Evolutionary conservation across 768 basidiomycete genomes (phyloP), one percentile per base, ranked within the genome.

Genomic region (Leucocoprinus leucothites): DNA sequence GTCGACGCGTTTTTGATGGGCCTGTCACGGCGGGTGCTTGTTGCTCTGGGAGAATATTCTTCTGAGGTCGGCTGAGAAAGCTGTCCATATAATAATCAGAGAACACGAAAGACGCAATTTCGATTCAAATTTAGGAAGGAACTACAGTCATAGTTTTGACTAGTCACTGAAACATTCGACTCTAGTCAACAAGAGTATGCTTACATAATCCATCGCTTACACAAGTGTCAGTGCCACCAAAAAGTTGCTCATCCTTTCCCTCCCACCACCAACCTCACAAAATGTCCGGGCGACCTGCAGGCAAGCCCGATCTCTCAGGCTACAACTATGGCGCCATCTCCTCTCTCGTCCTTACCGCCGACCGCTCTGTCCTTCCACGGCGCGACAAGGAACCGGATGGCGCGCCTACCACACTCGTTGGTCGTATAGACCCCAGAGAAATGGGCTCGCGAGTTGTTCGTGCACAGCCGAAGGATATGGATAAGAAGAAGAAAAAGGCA

Each of bases 291-390:
- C 65, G 65, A 62, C 36, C 67, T 42, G 25, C 67, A 42, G 73
- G 69, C 65, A 90, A 87, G 74, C 86, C 83, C 50, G 92, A 96
- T 71, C 72, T 91, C 63, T 93, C 91, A 58, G 86, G 85, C 42
- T 98, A 94, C 83, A 97, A 97, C 77, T 98, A 98, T 80, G 86
- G 89, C 44, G 91, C 91, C 52, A 95, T 98, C 66, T 93, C 93
- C 25, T 94, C 92, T 19, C 82, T 98, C 42, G 96, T 98, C 43
- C 79, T 98, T 65, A 94, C 91, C n/a, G 92, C 96, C 11, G 89
- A 92, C 73, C 78, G 86, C 51, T 88, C 89, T 49, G 81, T 79
- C 1, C 73, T 93, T 48, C 91, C 91, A 18, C 81, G 93, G 45
- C 80, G 94, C 59, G 92, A 95, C 79, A 91, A 91, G 74, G 96